Evolutionary conservation across 2,329 filamentous ascomycete genomes (phyloP), one percentile per base, ranked within the genome.

Genomic region (Pseudogymnoascus sp.): DNA sequence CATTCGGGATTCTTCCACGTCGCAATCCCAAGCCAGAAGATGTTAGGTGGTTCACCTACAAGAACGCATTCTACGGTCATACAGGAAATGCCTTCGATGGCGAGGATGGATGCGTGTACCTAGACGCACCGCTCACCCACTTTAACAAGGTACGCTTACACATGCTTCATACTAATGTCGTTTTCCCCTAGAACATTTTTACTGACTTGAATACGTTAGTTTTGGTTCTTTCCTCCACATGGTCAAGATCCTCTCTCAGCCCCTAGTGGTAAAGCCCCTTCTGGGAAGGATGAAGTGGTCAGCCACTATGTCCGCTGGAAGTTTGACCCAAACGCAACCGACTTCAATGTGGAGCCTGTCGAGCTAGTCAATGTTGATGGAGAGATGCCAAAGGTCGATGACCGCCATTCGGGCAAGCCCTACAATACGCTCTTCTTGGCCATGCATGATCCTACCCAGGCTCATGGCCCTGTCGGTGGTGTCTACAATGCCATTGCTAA

Each of bases 1-100:
- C 78, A 72, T 84, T 83, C 66, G 82, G 79, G 0, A 73, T 84
- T 12, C 80, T 83, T 2, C 81, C 81, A 2, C 74, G 82, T 6
- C 71, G 78, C 2, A 77, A 78, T 2, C 81, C 76, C 0, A 81
- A 79, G 66, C 75, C 77, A 0, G 79, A 81, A 65, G 81, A 84
- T 69, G 80, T 83, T 45, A 71, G 78, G 0, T 83, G 81, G 81
- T 76, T 82, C 61, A 70, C 79, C 26, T 78, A 78, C 7, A 77
- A 79, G 60, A 83, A 83, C 63, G 80, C 70, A 0, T 80, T 80
- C 67, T 78, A 80, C 59, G 78, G 79, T 5, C 79, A 81, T 62
- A 73, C 80, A 14, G 78, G 77, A 1, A 78, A 78, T 7, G 79
- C 78, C 65, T 81, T 80, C 68, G 79, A 81, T 67, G 77, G 79